phyloP scores from a whole-genome alignment of 2,329 filamentous ascomycete species.

The Coniochaeta sp. region DNA sequence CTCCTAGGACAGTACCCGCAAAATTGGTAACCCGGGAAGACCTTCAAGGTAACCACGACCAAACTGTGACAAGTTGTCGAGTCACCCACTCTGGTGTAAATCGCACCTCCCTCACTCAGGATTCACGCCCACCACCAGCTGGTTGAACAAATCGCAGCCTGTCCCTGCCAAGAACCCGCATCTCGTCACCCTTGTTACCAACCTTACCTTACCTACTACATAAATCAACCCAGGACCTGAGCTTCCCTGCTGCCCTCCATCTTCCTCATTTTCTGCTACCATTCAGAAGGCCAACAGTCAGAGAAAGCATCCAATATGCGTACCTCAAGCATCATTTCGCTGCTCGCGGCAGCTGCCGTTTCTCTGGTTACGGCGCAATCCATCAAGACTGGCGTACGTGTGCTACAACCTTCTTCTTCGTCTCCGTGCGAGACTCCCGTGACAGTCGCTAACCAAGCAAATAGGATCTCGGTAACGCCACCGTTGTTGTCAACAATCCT shows the following conservation, averaged over 20 bases:
- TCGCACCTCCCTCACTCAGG: neutral
- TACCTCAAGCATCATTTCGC: neutral
- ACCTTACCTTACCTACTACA: neutral
- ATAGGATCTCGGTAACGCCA: conserved; percentile 39
- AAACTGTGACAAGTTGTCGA: neutral
- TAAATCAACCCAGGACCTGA: neutral
- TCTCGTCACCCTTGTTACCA: neutral
- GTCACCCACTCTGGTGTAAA: neutral
- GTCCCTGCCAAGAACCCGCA: neutral
- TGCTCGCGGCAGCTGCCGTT: neutral
- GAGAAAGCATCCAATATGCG: neutral
- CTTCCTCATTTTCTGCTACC: neutral
- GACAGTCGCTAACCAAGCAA: neutral
- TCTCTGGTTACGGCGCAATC: neutral
- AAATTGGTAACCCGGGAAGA: neutral
- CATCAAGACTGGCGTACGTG: conserved; percentile 1
- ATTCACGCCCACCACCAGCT: neutral
- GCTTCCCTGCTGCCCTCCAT: neutral
- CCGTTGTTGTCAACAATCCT: conserved; percentile 44
- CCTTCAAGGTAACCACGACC: neutral
- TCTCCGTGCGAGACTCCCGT: neutral
- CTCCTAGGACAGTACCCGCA: neutral
- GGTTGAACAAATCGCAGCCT: neutral
- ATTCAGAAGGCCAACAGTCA: neutral
- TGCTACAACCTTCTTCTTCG: neutral